These are phyloP conservation scores for Pestalotiopsis sp. DNA, from an alignment of 2,329 filamentous ascomycete genomes.

Conservation along the genomic window DNA sequence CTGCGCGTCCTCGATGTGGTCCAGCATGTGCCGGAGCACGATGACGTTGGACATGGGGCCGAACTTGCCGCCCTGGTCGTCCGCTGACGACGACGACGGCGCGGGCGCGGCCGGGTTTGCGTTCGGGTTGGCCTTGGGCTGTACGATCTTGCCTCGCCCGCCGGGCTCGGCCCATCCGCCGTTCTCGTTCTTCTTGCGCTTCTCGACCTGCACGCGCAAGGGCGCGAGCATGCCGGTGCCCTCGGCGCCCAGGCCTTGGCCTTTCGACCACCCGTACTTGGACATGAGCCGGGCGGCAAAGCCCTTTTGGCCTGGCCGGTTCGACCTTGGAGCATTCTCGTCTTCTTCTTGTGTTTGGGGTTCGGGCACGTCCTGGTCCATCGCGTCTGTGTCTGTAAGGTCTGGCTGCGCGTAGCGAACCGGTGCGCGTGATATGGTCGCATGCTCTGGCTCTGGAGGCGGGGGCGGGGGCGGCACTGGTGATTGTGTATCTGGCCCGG, in stretches of 20 bases:
- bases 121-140: constrained; percentile 51
- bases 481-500: constrained; percentile 12
- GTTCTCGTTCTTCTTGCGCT: constrained; percentile 79
- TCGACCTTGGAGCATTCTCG: constrained; percentile 52
- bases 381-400: constrained; percentile 38
- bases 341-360: constrained; percentile 20
- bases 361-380: constrained; percentile 36
- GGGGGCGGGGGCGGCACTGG: constrained; percentile 21
- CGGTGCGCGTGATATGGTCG: constrained; percentile 76
- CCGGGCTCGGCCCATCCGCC: constrained; percentile 74
- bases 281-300: constrained; percentile 88
- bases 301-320: constrained; percentile 76
- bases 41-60: constrained; percentile 81
- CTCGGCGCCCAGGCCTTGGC: constrained; percentile 82
- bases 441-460: constrained; percentile 40
- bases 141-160: constrained; percentile 78
- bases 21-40: constrained; percentile 81
- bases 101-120: constrained; percentile 15
- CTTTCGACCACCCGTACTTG: constrained; percentile 93
- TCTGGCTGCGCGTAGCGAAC: constrained; percentile 68
- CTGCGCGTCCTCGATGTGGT: constrained; percentile 76
- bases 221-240: constrained; percentile 84
- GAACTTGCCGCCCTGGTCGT: constrained; percentile 52
- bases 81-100: constrained; percentile 21
- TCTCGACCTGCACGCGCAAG: constrained; percentile 81